phyloP scores from a whole-genome alignment of 2,329 filamentous ascomycete genomes.

The Neodidymelliopsis sp. region DNA sequence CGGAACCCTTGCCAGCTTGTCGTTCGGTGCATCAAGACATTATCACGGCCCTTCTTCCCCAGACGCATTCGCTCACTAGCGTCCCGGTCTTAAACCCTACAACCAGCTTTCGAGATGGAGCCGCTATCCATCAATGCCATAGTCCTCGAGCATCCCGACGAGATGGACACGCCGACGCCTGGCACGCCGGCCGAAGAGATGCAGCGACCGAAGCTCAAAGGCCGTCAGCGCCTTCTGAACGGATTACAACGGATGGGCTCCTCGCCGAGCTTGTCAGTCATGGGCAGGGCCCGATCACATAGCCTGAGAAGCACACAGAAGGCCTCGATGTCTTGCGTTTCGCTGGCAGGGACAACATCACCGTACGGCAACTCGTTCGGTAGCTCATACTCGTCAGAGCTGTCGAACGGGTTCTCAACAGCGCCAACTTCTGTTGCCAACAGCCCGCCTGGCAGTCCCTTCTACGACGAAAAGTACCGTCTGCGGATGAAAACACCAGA shows the following conservation, averaged over 20 bases:
- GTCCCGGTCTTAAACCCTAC: constrained; percentile 10
- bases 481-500: constrained; percentile 63
- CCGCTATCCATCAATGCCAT: constrained; percentile 49
- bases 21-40: constrained; percentile 2
- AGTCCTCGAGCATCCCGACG: constrained; percentile 42
- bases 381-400: constrained; percentile 62
- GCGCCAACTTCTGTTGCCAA: constrained; percentile 62
- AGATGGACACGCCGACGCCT: constrained; percentile 22
- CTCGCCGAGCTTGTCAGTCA: constrained; percentile 72
- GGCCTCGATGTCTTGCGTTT: constrained; percentile 71
- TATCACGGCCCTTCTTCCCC: constrained; percentile 20
- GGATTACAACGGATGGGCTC: constrained; percentile 84
- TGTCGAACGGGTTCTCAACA: constrained; percentile 64
- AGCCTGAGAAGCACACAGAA: constrained; percentile 70
- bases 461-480: constrained; percentile 63
- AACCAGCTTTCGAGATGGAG: constrained; percentile 37
- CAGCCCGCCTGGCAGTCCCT: constrained; percentile 57
- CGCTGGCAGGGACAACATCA: constrained; percentile 61
- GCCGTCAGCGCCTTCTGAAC: constrained; percentile 73
- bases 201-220: constrained; percentile 65
- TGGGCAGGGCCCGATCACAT: constrained; percentile 70
- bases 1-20: not conserved
- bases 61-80: constrained; percentile 10
- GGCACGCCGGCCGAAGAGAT: constrained; percentile 33
- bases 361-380: constrained; percentile 62